Evolutionary conservation across 495 filamentous ascomycete genomes (phyloP).

Genomic region (Chaetomium fimeti): DNA sequence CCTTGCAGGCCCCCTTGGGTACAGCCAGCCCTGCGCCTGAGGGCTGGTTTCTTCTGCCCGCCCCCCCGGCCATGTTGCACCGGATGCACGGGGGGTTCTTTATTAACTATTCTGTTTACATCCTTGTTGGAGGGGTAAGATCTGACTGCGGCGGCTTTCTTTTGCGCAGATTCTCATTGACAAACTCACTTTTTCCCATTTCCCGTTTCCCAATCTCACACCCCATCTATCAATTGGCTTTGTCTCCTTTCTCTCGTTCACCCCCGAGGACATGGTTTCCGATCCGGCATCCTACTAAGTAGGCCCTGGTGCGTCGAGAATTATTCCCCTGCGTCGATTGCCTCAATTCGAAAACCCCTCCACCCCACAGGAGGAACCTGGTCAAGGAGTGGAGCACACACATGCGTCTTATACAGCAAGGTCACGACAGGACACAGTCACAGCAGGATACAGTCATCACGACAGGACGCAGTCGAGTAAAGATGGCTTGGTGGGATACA

Average conservation of each 20-base stretch:
- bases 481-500: slow-evolving; percentile 38
- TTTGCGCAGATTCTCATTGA: neutral
- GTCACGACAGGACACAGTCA: too few relatives aligned
- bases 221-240: neutral
- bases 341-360: slow-evolving; percentile 12
- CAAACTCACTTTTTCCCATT: neutral
- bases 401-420: neutral
- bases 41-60: neutral
- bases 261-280: slow-evolving; percentile 4
- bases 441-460: too few relatives aligned
- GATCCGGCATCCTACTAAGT: neutral
- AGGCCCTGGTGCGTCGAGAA: slow-evolving; percentile 5
- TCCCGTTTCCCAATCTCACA: neutral
- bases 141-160: neutral
- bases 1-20: neutral
- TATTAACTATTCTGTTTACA: slow-evolving; percentile 10
- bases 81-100: neutral
- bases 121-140: neutral
- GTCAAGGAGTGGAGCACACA: slow-evolving; percentile 11
- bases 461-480: neutral
- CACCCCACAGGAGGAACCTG: slow-evolving; percentile 11
- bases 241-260: neutral
- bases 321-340: neutral
- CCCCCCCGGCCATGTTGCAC: slow-evolving; percentile 3
- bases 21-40: slow-evolving; percentile 11